A percentile compares a stretch with the other conserved stretches of the same genome.
phyloP scores from a whole-genome alignment of 345 rosid species.

The Mercurialis annua region DNA sequence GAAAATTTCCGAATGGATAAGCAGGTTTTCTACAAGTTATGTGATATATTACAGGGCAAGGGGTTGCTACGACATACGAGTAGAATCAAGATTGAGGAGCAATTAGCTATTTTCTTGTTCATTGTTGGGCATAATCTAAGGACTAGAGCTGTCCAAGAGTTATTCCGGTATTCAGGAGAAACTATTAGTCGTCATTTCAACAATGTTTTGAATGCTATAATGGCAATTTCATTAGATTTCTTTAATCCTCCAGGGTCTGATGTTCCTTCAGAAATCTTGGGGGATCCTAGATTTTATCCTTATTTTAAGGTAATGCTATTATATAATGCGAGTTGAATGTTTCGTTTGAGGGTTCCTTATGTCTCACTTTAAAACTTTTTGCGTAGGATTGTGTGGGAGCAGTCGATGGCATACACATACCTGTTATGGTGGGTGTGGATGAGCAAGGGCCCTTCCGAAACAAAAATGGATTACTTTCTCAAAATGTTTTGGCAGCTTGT shows the following conservation, averaged over 20 bases:
- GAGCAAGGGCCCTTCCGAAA: slow-evolving; percentile 91
- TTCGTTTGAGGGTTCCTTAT: not conserved
- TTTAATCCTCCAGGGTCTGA: slow-evolving; percentile 57
- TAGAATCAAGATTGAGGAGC: slow-evolving; percentile 88
- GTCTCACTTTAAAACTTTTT: slow-evolving; percentile 20
- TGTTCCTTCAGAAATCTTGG: slow-evolving; percentile 43
- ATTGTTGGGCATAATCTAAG: slow-evolving; percentile 83
- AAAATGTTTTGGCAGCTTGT: slow-evolving; percentile 72
- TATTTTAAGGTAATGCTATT: slow-evolving; percentile 60
- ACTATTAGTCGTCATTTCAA: slow-evolving; percentile 94
- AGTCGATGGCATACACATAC: slow-evolving; percentile 76
- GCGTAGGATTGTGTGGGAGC: slow-evolving; percentile 79
- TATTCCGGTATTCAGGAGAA: slow-evolving; percentile 77
- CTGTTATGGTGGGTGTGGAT: slow-evolving; percentile 86
- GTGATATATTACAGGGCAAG: slow-evolving; percentile 64
- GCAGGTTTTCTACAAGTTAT: slow-evolving; percentile 71
- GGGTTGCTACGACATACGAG: slow-evolving; percentile 87
- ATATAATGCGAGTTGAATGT: slow-evolving; percentile 6
- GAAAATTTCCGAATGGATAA: slow-evolving; percentile 94
- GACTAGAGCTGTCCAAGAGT: slow-evolving; percentile 82
- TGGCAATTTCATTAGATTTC: slow-evolving; percentile 65
- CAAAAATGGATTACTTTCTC: slow-evolving; percentile 69
- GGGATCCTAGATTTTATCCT: slow-evolving; percentile 56
- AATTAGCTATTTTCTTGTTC: slow-evolving; percentile 76
- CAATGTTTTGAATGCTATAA: slow-evolving; percentile 78